Percentiles rank a stretch among this genome's conserved stretches.
phyloP scores from a whole-genome alignment of 208 protist species.

The Trichomonas vaginalis region DNA sequence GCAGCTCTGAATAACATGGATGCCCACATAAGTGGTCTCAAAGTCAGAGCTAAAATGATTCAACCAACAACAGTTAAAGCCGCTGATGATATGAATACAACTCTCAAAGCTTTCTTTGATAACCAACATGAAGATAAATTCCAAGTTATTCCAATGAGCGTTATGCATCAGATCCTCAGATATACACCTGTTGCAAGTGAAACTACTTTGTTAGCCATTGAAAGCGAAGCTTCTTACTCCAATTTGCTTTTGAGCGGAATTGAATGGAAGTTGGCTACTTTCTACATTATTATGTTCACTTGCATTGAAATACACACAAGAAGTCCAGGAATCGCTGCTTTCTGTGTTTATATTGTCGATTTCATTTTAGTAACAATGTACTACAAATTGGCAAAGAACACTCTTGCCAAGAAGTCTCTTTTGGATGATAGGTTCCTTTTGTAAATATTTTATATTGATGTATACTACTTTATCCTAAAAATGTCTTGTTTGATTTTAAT shows the following conservation, averaged over 20 bases:
- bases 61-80: neutral
- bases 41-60: neutral
- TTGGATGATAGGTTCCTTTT: neutral
- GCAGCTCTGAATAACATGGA: neutral
- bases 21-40: no score
- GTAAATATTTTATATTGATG: no score
- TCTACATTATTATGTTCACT: neutral
- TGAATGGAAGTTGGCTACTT: neutral
- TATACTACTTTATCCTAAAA: no score
- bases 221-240: neutral
- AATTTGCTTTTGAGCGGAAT: neutral
- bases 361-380: neutral
- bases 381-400: neutral
- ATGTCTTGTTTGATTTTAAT: no score
- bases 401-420: neutral
- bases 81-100: neutral
- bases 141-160: neutral
- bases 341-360: neutral
- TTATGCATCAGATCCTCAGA: neutral
- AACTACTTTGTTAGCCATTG: neutral
- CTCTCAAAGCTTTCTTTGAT: neutral
- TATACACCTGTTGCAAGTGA: neutral
- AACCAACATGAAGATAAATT: neutral
- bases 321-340: neutral
- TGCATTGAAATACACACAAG: neutral